Percentiles rank a stretch among this genome's conserved stretches.
Evolutionary conservation across 164 flowering plant genomes (phyloP).

Genomic region (Vitis rotundifolia): DNA sequence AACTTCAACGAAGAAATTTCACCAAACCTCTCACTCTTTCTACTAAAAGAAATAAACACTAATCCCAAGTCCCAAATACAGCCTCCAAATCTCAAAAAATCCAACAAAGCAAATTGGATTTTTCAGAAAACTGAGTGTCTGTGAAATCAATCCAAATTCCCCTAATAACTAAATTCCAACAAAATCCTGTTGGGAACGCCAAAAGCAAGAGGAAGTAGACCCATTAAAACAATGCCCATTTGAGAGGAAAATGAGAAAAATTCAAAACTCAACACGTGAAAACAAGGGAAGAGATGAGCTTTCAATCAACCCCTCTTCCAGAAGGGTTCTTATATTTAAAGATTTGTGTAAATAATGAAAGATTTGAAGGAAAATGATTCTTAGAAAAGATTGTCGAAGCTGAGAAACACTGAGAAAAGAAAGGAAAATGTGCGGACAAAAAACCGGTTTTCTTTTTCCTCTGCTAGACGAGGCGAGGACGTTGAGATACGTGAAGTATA

Average conservation of each 20-base stretch:
- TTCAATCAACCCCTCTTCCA: neutral
- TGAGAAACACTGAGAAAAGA: slow-evolving; percentile 4
- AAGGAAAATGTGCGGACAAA: neutral
- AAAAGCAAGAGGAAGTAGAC: neutral
- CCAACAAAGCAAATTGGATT: neutral
- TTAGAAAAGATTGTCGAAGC: slow-evolving; percentile 4
- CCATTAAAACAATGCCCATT: neutral
- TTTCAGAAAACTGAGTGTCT: no score
- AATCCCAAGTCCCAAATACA: neutral
- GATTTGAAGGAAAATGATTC: neutral
- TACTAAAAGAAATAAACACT: neutral
- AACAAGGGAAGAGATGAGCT: neutral
- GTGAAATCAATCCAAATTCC: neutral
- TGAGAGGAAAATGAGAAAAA: neutral
- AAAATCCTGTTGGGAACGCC: slow-evolving; percentile 1
- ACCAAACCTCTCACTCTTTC: neutral
- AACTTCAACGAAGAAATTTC: neutral
- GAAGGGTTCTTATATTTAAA: no score
- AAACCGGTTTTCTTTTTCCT: neutral
- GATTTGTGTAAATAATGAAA: no score
- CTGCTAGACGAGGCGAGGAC: slow-evolving; percentile 23
- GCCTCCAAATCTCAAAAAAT: neutral
- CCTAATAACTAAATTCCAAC: neutral
- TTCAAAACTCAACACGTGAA: no score
- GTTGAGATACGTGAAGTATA: slow-evolving; percentile 40